Evolutionary conservation across 2,329 filamentous ascomycete species (phyloP).

Genomic region (Blastomyces emzantsi): DNA sequence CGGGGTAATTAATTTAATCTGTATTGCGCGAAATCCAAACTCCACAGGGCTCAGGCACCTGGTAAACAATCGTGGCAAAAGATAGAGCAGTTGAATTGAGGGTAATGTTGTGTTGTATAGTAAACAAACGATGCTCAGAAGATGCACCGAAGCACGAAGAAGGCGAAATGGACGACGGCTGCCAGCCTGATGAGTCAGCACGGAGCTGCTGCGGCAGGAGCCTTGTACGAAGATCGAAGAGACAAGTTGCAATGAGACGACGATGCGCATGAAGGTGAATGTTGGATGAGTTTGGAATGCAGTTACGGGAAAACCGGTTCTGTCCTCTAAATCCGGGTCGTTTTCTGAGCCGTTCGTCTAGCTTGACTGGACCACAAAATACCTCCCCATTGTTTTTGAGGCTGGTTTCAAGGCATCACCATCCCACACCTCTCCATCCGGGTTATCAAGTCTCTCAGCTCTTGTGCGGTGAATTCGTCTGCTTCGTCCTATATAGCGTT

Average conservation of each 20-base stretch:
- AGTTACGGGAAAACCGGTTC: not conserved
- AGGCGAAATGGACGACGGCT: not conserved
- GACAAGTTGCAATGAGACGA: not conserved
- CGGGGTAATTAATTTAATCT: not conserved
- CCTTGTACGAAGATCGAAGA: not conserved
- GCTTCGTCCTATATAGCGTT: conserved; percentile 34
- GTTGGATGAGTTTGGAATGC: not conserved
- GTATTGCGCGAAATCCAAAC: not conserved
- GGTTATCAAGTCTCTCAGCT: conserved; percentile 22
- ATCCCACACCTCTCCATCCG: conserved; percentile 46
- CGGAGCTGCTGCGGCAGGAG: not conserved
- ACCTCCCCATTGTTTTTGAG: conserved; percentile 57
- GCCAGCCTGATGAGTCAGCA: conserved; percentile 2
- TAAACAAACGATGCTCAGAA: not conserved
- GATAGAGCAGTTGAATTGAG: not conserved
- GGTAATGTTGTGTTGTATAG: not conserved
- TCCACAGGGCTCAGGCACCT: not conserved
- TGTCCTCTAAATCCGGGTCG: not conserved
- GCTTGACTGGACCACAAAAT: conserved; percentile 60
- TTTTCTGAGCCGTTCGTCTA: conserved; percentile 13
- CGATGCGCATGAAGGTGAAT: not conserved
- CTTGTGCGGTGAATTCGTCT: conserved; percentile 40
- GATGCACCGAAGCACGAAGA: not conserved
- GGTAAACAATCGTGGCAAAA: not conserved
- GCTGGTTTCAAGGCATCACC: conserved; percentile 65